Conservation (phyloP, 225 moss, liverwort and hornwort genomes). For the Thuidium tamariscinum region DNA sequence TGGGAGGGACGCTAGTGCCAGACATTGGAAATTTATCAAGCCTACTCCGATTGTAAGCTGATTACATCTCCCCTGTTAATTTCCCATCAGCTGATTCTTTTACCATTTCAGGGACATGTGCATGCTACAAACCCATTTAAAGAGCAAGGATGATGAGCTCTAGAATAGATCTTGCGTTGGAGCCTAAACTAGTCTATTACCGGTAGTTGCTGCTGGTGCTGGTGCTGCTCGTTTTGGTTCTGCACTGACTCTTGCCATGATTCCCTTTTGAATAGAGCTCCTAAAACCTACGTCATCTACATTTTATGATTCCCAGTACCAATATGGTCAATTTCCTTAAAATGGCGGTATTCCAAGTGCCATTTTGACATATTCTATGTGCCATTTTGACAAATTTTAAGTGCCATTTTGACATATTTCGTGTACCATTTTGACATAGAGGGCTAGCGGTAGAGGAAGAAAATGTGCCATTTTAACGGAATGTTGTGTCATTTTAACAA, state of each 20-base stretch:
- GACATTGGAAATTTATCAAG: conserved; percentile 50
- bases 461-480: no score
- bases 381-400: no score
- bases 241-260: background rate
- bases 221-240: background rate
- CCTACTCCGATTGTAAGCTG: conserved; percentile 39
- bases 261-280: background rate
- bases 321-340: no score
- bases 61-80: background rate
- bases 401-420: no score
- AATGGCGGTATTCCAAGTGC: no score
- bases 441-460: no score
- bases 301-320: background rate
- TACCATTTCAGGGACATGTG: background rate
- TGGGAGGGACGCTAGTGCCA: conserved; percentile 48
- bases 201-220: background rate
- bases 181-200: background rate
- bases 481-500: no score
- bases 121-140: background rate
- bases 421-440: no score
- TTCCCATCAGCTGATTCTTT: background rate
- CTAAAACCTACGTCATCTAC: background rate
- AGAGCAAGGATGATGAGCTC: background rate
- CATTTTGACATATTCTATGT: no score
- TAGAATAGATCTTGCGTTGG: background rate